Base-by-base conservation (phyloP, 345 rosid species). In the Hirschfeldia incana region DNA sequence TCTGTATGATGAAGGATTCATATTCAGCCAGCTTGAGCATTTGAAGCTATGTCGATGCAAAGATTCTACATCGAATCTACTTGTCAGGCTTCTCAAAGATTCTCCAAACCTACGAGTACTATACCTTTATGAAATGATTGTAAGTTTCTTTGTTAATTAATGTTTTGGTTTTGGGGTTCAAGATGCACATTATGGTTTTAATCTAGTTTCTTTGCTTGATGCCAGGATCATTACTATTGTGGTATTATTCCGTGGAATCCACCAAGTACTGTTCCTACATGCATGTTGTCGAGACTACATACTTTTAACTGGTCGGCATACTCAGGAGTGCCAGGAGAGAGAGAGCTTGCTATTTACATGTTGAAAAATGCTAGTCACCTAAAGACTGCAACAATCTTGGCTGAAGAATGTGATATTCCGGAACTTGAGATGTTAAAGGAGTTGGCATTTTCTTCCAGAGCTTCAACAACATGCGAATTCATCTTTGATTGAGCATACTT, bases 221-320 rank as follows among this genome's bases (percentile, higher is more conserved):
- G 4, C 5, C 49, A 70, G 74, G 46, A 57, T 17, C 74, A 70
- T 70, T 13, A 70, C 44, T 32, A 5, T 55, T 5, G 12, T 33
- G 49, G 46, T 11, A 55, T 5, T 1, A 11, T 70, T 16, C 3
- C 8, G 1, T 70, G 74, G 74, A 17, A 55, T 70, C 33, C 26
- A 17, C 74, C 74, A 33, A 53, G 11, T 17, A 32, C 32, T 32
- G 74, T 55, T 55, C 74, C 74, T 55, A 11, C 12, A 55, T 70
- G 74, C n/a, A 53, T 70, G 6, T 9, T 70, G 74, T 70, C 74
- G 32, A 29, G 65, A 10, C 33, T 70, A 33, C 74, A 57, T 17
- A 5, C 6, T 33, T 55, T 70, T 8, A 33, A 53, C 10, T 70
- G 46, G 74, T 70, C 49, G 16, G 74, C 32, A 70, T 70, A 70